Conservation (phyloP, 2,329 filamentous ascomycete genomes). For the Fusarium sp. region DNA sequence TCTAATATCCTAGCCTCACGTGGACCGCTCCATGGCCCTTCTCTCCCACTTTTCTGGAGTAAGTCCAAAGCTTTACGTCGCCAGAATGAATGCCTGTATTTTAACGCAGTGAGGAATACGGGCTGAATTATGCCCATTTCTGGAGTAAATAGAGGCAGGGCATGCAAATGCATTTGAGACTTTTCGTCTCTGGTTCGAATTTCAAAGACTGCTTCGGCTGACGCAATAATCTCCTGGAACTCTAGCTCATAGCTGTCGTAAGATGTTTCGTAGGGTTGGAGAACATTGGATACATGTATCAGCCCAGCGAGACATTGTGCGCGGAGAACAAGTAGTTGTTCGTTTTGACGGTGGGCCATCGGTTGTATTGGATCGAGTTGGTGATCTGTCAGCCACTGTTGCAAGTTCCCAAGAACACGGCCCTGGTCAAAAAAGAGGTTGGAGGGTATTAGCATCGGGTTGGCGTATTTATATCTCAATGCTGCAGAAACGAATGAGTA, state of each 20-base stretch:
- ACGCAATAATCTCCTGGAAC: constrained; percentile 32
- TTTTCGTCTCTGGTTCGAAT: background rate
- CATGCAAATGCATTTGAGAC: too few relatives aligned
- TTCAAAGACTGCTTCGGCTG: constrained; percentile 4
- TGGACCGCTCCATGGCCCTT: constrained; percentile 34
- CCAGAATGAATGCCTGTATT: constrained; percentile 27
- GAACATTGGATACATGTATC: constrained; percentile 17
- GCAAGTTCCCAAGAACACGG: constrained; percentile 9
- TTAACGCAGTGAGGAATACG: constrained; percentile 13
- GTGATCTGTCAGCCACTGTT: constrained; percentile 21
- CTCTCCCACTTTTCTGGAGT: constrained; percentile 18
- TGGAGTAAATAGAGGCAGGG: constrained; percentile 7
- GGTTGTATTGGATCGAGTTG: background rate
- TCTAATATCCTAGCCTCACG: constrained; percentile 7
- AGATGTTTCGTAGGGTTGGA: constrained; percentile 21
- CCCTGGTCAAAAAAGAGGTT: constrained; percentile 28
- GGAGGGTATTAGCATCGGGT: background rate
- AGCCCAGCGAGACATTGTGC: constrained; percentile 32
- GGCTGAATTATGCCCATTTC: constrained; percentile 39
- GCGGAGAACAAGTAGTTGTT: constrained; percentile 26
- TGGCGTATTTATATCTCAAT: constrained; percentile 16
- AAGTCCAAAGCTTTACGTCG: constrained; percentile 13
- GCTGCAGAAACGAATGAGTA: constrained; percentile 19
- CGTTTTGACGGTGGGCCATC: background rate
- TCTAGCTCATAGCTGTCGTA: constrained; percentile 25